Conservation (phyloP, 192 early-diverging fungal species). For the Coemansia reversa region DNA sequence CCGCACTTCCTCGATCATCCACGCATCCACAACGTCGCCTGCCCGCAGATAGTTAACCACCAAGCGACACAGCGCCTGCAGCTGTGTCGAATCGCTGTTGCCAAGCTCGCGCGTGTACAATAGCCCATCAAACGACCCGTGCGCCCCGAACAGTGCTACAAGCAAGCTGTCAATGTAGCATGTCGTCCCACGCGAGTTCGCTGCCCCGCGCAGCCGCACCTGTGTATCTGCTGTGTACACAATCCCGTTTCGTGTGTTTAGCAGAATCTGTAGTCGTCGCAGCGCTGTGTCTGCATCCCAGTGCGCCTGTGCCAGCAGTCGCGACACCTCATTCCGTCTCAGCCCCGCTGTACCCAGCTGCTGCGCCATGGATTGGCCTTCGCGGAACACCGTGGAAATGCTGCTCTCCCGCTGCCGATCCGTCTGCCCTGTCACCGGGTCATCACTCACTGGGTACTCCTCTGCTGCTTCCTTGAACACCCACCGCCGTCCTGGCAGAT, state of each 20-base stretch:
- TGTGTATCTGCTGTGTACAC: constrained; percentile 18
- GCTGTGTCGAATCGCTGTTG: constrained; percentile 38
- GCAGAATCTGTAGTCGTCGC: constrained; percentile 21
- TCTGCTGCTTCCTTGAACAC: constrained; percentile 3
- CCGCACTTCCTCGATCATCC: constrained; percentile 57
- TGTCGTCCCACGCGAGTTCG: constrained; percentile 61
- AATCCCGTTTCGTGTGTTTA: constrained; percentile 33
- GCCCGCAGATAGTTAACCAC: constrained; percentile 62
- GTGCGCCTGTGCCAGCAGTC: constrained; percentile 17
- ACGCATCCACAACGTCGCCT: constrained; percentile 58
- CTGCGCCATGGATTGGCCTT: constrained; percentile 20
- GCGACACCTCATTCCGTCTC: constrained; percentile 17
- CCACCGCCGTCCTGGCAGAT: not conserved
- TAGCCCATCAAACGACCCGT: constrained; percentile 61
- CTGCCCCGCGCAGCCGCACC: constrained; percentile 48
- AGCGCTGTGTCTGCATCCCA: constrained; percentile 25
- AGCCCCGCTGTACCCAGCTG: constrained; percentile 17
- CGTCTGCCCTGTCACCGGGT: constrained; percentile 17
- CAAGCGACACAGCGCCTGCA: constrained; percentile 57
- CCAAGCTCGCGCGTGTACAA: constrained; percentile 54
- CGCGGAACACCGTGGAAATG: constrained; percentile 14
- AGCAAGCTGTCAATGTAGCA: constrained; percentile 71
- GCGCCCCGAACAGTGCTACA: constrained; percentile 66
- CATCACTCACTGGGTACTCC: constrained; percentile 43
- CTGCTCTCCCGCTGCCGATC: constrained; percentile 16